Evolutionary conservation across 2,329 filamentous ascomycete genomes (phyloP).

Genomic region (Fusarium papillatum): DNA sequence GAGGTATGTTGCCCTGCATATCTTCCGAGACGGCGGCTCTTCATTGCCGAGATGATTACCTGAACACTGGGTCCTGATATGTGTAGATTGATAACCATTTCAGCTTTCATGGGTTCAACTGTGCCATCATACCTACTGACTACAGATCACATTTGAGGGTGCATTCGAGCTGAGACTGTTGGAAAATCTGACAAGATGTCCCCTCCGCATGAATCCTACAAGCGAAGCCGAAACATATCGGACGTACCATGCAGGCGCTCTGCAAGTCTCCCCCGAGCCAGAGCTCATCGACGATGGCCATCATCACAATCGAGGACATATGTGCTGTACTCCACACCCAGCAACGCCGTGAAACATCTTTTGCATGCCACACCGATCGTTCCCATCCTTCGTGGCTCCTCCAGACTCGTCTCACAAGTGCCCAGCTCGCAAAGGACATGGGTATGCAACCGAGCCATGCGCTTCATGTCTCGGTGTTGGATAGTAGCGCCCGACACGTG

Average conservation of each 20-base stretch:
- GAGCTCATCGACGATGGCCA: background rate
- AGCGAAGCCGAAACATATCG: slow-evolving; percentile 12
- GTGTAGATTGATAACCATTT: background rate
- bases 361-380: background rate
- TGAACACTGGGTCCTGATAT: background rate
- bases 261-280: background rate
- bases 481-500: slow-evolving; percentile 3
- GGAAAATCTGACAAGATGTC: background rate
- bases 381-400: background rate
- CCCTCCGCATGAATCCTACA: background rate
- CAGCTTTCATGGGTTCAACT: background rate
- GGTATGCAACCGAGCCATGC: slow-evolving; percentile 4
- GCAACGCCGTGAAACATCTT: background rate
- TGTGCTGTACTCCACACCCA: background rate
- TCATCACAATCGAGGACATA: background rate
- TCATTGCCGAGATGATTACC: background rate
- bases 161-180: background rate
- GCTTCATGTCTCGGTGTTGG: background rate
- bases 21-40: background rate
- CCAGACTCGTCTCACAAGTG: background rate
- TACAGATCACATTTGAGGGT: background rate
- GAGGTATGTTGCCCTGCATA: background rate
- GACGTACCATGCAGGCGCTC: background rate
- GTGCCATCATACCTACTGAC: background rate
- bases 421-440: background rate